Evolutionary conservation across 2,329 filamentous ascomycete species (phyloP), one percentile per base, ranked within the genome.

Genomic region (Chrysosporium keratinophilum): DNA sequence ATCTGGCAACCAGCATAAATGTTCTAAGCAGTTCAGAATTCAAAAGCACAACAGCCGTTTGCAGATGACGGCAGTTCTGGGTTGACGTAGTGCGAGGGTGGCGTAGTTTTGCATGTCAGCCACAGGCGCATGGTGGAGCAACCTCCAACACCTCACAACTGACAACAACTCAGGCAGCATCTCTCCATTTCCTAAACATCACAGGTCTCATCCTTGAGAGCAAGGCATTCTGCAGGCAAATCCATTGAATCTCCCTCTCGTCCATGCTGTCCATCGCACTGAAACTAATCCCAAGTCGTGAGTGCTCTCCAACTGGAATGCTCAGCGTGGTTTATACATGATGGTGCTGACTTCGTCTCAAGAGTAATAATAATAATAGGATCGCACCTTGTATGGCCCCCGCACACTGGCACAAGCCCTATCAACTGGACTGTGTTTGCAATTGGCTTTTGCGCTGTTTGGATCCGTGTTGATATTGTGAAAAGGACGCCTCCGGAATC

Each of bases 61-160:
- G 40, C 9, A 15, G 40, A 31, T 14, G 11, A 3, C 12, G 12
- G 19, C 5, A 5, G 45, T 35, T 48, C 20, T 31, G 46, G 35
- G 12, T 15, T 50, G 39, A 50, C 39, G 39, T 50, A 43, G 19
- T 5, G 34, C 9, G n/a, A 33, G 34, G 34, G 50, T 52, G 50
- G 50, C 50, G 50, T 52, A 42, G 33, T 15, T 43, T 9, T 17
- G 12, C 9, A 39, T 37, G 17, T 28, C 20, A 50, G 48, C 48
- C 48, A 50, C 48, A 50, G 48, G 19, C 42, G 23, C 39, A 17
- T 48, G 45, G 45, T 48, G 45, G 45, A 34, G 48, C 37, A 43
- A 42, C 9, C 5, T 12, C 31, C 41, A 17, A 31, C 43, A 34
- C 23, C 23, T 31, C 39, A 19, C 49, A 35, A 39, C 49, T 19